These are phyloP conservation scores for Oehlia diaphana DNA, from an alignment of 192 early-diverging fungal species.

Conservation along the genomic window DNA sequence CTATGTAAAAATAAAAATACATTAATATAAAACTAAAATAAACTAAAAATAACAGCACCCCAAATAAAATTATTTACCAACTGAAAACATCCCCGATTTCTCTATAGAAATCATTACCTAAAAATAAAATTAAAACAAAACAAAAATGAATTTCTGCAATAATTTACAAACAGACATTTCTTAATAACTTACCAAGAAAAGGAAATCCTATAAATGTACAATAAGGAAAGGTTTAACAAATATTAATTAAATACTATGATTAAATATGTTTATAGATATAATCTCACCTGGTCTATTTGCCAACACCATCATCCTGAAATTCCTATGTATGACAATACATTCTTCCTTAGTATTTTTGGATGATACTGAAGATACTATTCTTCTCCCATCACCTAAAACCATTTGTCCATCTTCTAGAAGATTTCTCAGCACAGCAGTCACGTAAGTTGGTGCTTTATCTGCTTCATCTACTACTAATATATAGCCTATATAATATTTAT, in stretches of 20 bases:
- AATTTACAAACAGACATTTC: too few species aligned
- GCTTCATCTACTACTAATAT: slow-evolving; percentile 81
- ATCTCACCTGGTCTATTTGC: slow-evolving; percentile 73
- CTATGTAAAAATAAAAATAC: not conserved
- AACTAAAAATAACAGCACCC: not conserved
- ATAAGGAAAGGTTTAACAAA: not conserved
- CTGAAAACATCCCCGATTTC: slow-evolving; percentile 79
- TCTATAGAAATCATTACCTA: slow-evolving; percentile 82
- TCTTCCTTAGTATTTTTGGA: slow-evolving; percentile 41
- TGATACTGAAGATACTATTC: slow-evolving; percentile 57
- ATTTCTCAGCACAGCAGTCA: slow-evolving; percentile 72
- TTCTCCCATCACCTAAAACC: slow-evolving; percentile 73
- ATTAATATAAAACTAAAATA: not conserved
- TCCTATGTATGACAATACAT: slow-evolving; percentile 57
- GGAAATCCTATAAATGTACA: slow-evolving; percentile 33
- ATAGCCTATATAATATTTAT: slow-evolving; percentile 40
- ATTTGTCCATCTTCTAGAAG: slow-evolving; percentile 79
- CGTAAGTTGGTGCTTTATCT: slow-evolving; percentile 79
- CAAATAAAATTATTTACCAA: slow-evolving; percentile 32
- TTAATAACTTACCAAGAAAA: slow-evolving; percentile 32
- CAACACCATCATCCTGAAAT: slow-evolving; percentile 83
- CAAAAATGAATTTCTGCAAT: too few species aligned
- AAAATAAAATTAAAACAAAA: slow-evolving; percentile 55
- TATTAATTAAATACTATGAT: not conserved
- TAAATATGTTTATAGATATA: not conserved